Evolutionary conservation across 768 basidiomycete genomes (phyloP).

Genomic region (Russula dissimulans): DNA sequence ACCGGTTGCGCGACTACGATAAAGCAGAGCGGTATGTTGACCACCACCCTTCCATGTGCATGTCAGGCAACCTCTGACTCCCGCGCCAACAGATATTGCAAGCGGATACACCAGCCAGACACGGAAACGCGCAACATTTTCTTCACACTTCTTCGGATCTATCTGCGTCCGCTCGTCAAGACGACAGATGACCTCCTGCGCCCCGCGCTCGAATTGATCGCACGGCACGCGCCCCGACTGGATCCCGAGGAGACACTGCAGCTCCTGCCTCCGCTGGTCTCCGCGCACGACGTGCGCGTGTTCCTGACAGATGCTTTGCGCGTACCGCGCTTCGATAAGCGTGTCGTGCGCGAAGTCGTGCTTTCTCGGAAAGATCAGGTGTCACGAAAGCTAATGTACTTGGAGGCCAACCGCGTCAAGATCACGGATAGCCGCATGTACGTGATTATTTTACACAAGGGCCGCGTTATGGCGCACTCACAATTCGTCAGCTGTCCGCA

Average conservation of each 20-base stretch:
- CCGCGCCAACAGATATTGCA: slow-evolving; percentile 65
- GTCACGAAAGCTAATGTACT: slow-evolving; percentile 57
- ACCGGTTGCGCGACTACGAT: slow-evolving; percentile 68
- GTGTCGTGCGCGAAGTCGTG: slow-evolving; percentile 58
- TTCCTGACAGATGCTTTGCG: slow-evolving; percentile 70
- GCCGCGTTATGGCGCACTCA: background rate
- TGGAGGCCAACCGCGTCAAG: slow-evolving; percentile 78
- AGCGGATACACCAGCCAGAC: slow-evolving; percentile 57
- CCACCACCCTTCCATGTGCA: background rate
- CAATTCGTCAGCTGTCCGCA: slow-evolving; percentile 14
- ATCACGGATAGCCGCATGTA: slow-evolving; percentile 91
- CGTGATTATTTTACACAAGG: slow-evolving; percentile 25
- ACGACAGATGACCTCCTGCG: slow-evolving; percentile 48
- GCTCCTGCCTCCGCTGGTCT: slow-evolving; percentile 84
- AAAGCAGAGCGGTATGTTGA: slow-evolving; percentile 80
- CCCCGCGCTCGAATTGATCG: slow-evolving; percentile 84
- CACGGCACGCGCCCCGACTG: slow-evolving; percentile 71
- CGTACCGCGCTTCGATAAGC: slow-evolving; percentile 57
- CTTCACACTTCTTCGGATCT: slow-evolving; percentile 77
- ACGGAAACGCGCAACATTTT: slow-evolving; percentile 58
- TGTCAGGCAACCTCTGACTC: background rate
- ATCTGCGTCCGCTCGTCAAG: slow-evolving; percentile 62
- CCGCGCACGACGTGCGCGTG: slow-evolving; percentile 64
- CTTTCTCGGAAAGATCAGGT: slow-evolving; percentile 74
- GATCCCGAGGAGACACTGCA: slow-evolving; percentile 77